Conservation (phyloP, 1,139 yeast genomes). For the Taphrina wiesneri region DNA sequence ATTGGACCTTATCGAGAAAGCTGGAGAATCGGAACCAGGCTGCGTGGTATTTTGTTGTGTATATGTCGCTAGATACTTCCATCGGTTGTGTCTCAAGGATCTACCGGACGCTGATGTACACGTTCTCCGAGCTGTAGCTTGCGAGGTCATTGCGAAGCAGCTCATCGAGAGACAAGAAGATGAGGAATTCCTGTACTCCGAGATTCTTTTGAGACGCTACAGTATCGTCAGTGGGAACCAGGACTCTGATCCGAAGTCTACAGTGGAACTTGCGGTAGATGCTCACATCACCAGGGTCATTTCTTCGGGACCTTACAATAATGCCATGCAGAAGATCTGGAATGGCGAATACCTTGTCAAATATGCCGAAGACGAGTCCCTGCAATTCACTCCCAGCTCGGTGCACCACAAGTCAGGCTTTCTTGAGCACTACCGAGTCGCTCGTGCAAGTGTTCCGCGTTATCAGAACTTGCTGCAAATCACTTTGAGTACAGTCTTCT, state of each 20-base stretch:
- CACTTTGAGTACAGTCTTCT: conserved; percentile 63
- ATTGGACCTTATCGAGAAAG: conserved; percentile 60
- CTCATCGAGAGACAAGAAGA: conserved; percentile 65
- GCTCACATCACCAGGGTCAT: conserved; percentile 27
- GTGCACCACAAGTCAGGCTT: conserved; percentile 20
- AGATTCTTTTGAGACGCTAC: conserved; percentile 76
- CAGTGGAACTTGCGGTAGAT: conserved; percentile 27
- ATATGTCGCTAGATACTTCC: conserved; percentile 22
- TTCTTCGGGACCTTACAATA: conserved; percentile 13
- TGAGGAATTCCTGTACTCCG: conserved; percentile 65
- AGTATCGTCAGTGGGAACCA: conserved; percentile 62
- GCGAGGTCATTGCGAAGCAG: conserved; percentile 69
- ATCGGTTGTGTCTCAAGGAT: conserved; percentile 46
- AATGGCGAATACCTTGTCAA: conserved; percentile 24
- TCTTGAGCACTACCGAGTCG: conserved; percentile 18
- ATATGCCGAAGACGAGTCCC: conserved; percentile 29
- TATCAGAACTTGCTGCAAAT: conserved; percentile 78
- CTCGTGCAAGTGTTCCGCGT: conserved; percentile 57
- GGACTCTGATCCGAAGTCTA: conserved; percentile 57
- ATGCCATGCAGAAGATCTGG: conserved; percentile 24
- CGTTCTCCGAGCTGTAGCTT: conserved; percentile 62
- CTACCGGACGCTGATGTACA: conserved; percentile 64
- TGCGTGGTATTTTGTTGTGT: conserved; percentile 27
- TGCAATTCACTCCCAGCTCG: conserved; percentile 11
- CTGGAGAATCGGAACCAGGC: conserved; percentile 69